Evolutionary conservation across 306 rosid species (phyloP), one percentile per base, ranked within the genome.

Genomic region (Prunus armeniaca): DNA sequence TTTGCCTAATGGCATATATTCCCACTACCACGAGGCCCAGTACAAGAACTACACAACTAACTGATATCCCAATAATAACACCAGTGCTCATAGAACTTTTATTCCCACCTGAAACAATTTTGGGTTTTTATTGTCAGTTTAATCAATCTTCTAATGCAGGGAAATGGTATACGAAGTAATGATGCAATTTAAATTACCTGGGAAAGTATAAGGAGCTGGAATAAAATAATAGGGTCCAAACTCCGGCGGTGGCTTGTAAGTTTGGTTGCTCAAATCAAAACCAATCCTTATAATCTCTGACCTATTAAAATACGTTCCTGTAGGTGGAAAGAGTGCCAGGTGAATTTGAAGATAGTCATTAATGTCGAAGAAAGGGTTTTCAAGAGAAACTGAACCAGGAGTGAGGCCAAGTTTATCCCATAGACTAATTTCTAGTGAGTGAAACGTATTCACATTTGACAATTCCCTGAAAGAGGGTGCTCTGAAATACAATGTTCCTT

Each of bases 311-410:
- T 84, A 72, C 54, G 73, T 66, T 55, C 89, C 97, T 2, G 80
- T 27, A 25, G 97, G 81, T 20, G 98, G 98, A 80, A 96, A 96
- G 76, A 96, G 97, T 34, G 87, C 92, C 49, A 95, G 73, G 12
- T 91, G 87, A 75, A 91, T 61, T 81, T 91, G 89, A 87, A 92
- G 99, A 87, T 89, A 88, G 82, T 92, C 99, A 55, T 95, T 86
- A 22, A 67, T 64, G 73, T 92, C 85, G 85, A 95, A 95, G 67
- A 91, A 87, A 24, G 90, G 96, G 60, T 92, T 81, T 77, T 91
- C 87, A 72, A 91, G 84, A 54, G 84, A 89, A 73, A 92, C 98
- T 52, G 99, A 95, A 32, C 98, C 96, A 27, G 93, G 93, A 77
- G 87, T 87, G 78, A 95, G 93, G 52, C 75, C 71, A 28, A 95